Conservation (phyloP, 2,329 filamentous ascomycete species). For the Nemania serpens region DNA sequence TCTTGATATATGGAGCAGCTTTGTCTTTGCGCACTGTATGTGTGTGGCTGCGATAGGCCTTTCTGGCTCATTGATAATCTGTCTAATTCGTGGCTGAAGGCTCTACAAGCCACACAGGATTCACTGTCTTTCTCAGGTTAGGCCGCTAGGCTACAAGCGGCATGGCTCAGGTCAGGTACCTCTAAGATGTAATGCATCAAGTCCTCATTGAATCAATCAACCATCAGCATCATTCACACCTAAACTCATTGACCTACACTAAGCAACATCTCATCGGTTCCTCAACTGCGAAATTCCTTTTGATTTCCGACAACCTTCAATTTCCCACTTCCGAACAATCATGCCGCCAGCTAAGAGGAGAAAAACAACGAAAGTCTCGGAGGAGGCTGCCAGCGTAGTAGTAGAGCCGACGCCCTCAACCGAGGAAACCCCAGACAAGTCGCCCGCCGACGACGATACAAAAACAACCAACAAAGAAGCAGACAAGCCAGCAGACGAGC, state of each 20-base stretch:
- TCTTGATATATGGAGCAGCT: too few relatives aligned
- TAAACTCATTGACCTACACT: not conserved
- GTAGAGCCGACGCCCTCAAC: conserved; percentile 30
- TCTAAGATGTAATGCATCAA: too few relatives aligned
- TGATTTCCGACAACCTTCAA: not conserved
- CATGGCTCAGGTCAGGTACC: too few relatives aligned
- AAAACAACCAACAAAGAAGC: conserved; percentile 13
- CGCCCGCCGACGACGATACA: conserved; percentile 23
- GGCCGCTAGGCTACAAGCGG: too few relatives aligned
- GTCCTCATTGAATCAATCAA: too few relatives aligned
- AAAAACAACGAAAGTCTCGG: conserved; percentile 42
- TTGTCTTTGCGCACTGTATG: too few relatives aligned
- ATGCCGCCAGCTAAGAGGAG: conserved; percentile 54
- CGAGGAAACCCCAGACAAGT: conserved; percentile 30
- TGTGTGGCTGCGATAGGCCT: too few relatives aligned
- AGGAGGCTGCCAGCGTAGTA: conserved; percentile 29
- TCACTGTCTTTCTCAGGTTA: too few relatives aligned
- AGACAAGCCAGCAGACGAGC: conserved; percentile 13
- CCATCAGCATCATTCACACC: not conserved
- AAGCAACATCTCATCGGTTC: not conserved
- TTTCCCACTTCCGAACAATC: not conserved
- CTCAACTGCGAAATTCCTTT: not conserved
- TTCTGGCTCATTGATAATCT: too few relatives aligned
- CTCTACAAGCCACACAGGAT: too few relatives aligned
- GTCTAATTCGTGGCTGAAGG: too few relatives aligned